Evolutionary conservation across 768 basidiomycete genomes (phyloP), one percentile per base, ranked within the genome.

Genomic region (Pisolithus sp.): DNA sequence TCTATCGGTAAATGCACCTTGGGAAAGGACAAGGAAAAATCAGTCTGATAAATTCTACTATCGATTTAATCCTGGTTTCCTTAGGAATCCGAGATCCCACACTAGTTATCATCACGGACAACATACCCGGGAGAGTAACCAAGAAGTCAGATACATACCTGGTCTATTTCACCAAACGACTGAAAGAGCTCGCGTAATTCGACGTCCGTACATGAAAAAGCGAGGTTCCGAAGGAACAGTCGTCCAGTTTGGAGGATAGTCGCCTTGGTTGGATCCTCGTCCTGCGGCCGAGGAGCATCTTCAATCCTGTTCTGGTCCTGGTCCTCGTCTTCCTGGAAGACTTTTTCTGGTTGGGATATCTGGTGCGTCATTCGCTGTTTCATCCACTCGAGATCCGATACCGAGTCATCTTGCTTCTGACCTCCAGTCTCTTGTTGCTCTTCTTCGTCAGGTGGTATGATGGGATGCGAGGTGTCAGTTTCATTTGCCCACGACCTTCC

Each of bases 141-240:
- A 43, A 28, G 42, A 21, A 15, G 20, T 54, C 26, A 13, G 21
- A 56, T 5, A 46, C 81, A 76, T 54, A 91, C 92, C 85, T 93
- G 87, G 39, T 76, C 76, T 31, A 96, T 64, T 42, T 80, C 73
- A 8, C 94, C 94, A 63, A 80, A 90, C 0, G 78, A 72, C 3
- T 68, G 64, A 65, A 93, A 93, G 2, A 84, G 73, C 12, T 76
- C 74, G 2, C 66, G 61, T 1, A 98, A 69, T 46, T 96, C 93
- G 2, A 73, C 67, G 17, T 86, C 79, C 7, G 86, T 85, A 52
- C 88, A 90, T 0, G 85, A 80, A 61, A 93, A 98, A 0, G 93
- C 76, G n/a, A 99, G 69, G 63, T 98, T 99, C n/a, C 96, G 90
- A 5, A 99, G 71, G 62, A 98, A 98, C 2, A 98, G 72, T 4